phyloP scores from a whole-genome alignment of 139 green algal genomes.

The Chlamydomonas incerta region DNA sequence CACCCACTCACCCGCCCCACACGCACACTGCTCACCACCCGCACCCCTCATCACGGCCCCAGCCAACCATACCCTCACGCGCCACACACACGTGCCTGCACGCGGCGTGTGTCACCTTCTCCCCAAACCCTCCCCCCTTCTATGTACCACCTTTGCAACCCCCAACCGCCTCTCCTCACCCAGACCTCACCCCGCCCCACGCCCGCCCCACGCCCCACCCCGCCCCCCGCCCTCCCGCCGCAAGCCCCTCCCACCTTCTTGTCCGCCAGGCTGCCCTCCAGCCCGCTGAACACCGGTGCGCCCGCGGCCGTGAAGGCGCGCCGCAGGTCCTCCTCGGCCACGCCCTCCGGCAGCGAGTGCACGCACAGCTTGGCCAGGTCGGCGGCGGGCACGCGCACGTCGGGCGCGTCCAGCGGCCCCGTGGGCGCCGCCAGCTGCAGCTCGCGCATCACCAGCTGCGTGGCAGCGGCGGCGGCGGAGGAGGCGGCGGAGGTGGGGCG shows the following conservation, averaged over 20 bases:
- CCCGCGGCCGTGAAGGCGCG: background rate
- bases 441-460: constrained; percentile 62
- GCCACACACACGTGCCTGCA: too few species aligned
- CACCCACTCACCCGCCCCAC: too few species aligned
- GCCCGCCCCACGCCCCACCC: background rate
- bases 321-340: background rate
- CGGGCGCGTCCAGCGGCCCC: constrained; percentile 37
- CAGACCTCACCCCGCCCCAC: background rate
- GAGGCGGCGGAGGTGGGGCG: background rate
- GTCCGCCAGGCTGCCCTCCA: constrained; percentile 5
- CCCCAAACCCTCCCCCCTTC: background rate
- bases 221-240: background rate
- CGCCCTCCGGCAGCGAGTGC: constrained; percentile 45
- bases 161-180: background rate
- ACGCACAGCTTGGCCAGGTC: constrained; percentile 67
- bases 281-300: background rate
- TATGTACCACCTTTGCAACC: too few species aligned
- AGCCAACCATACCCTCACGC: too few species aligned
- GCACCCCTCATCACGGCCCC: too few species aligned
- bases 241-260: background rate
- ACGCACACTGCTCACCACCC: too few species aligned
- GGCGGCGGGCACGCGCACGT: constrained; percentile 46
- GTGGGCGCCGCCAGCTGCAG: constrained; percentile 46
- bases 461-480: background rate
- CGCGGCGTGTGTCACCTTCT: too few species aligned